Conservation (phyloP, 108 stramenopile genomes). For the Cyclostephanos invisitatus region DNA sequence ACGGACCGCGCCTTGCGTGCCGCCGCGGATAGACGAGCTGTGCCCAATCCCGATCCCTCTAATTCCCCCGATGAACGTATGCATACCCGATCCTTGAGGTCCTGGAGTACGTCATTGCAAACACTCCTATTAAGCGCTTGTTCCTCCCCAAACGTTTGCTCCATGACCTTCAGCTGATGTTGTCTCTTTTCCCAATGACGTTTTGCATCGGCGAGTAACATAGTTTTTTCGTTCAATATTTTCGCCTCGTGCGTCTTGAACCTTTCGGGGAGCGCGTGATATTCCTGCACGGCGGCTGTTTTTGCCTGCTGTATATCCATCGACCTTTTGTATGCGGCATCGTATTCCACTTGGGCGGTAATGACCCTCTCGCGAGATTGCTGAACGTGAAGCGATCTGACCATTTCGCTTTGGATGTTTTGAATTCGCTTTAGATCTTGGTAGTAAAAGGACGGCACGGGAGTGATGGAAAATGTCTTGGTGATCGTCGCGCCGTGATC, state of each 20-base stretch:
- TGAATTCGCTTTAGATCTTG: conserved; percentile 65
- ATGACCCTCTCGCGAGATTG: conserved; percentile 5
- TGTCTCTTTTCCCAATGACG: conserved; percentile 19
- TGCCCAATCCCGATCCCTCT: not conserved
- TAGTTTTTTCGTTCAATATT: not conserved
- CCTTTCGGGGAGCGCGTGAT: not conserved
- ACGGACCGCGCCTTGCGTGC: not conserved
- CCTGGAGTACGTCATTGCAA: conserved; percentile 18
- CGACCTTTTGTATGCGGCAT: conserved; percentile 32
- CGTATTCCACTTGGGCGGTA: conserved; percentile 19
- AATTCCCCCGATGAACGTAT: conserved; percentile 7
- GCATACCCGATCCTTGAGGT: conserved; percentile 20
- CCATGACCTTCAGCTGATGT: conserved; percentile 3
- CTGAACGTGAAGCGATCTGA: conserved; percentile 16
- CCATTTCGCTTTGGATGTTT: conserved; percentile 52
- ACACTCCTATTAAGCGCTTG: conserved; percentile 3
- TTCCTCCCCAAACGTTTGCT: conserved; percentile 19
- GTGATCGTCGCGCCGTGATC: conserved; percentile 28
- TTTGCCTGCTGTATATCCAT: conserved; percentile 23
- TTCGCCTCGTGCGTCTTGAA: not conserved
- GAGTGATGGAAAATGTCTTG: conserved; percentile 58
- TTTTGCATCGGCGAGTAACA: not conserved
- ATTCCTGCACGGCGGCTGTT: not conserved
- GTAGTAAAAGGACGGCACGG: conserved; percentile 73
- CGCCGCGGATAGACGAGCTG: conserved; percentile 1